Evolutionary conservation across 2,329 filamentous ascomycete genomes (phyloP), one percentile per base, ranked within the genome.

Genomic region (Neofusicoccum umdonicola): DNA sequence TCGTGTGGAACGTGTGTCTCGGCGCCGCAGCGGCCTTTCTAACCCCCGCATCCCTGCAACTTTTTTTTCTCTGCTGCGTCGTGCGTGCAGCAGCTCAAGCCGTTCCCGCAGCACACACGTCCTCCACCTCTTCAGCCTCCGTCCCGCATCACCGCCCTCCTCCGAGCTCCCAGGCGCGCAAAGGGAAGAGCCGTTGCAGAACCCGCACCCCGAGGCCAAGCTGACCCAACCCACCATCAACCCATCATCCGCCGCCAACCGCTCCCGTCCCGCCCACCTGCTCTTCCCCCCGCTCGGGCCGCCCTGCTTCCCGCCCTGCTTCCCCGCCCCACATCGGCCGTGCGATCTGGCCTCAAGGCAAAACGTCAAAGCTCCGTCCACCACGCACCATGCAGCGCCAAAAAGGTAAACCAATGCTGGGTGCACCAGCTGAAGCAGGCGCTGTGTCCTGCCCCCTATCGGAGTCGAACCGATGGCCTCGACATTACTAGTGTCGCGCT

Each of bases 401-500:
- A 60, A 47, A 60, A 47, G 3, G 19, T 12, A 12, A 7, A 1
- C 27, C 5, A 31, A 5, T 7, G 27, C 27, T 31, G 27, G 27
- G 0, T 6, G 27, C 1, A 19, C 50, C 17, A 17, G 8, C 15
- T 17, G 41, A 4, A 4, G 27, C 19, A 15, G 54, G 11, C n/a
- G 13, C 12, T 31, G 15, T 42, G 4, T 6, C 3, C 17, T 64
- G 62, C 62, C 62, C 51, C 62, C 62, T 56, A 57, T 64, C 62
- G 62, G 62, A 64, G 62, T 64, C 62, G 62, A 64, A 64, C 62
- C 62, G 62, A 64, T 57, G 62, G 62, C 62, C 62, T 64, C 62
- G 62, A 57, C 62, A 64, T 64, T 64, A 64, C 62, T 64, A 64
- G 62, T 64, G 62, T 57, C 62, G 62, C 62, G 62, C 62, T 64